Evolutionary conservation across 2,329 filamentous ascomycete genomes (phyloP).

Genomic region (Xylaria sp.): DNA sequence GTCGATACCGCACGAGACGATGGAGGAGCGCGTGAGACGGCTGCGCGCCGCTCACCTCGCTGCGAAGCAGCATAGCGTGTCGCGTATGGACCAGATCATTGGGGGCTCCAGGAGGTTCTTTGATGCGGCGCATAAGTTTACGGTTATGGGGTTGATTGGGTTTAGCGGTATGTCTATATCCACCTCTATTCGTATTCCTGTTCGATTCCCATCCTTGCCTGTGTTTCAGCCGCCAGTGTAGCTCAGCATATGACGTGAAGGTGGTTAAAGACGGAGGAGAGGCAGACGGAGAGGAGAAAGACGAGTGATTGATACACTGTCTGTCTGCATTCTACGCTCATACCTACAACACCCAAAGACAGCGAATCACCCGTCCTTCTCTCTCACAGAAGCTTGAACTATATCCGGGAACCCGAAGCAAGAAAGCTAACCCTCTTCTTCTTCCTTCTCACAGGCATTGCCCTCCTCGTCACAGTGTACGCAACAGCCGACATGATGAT

Average conservation of each 20-base stretch:
- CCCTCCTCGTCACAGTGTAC: constrained; percentile 67
- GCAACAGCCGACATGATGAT: constrained; percentile 71
- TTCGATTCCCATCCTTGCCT: too few relatives aligned
- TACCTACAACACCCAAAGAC: neutral
- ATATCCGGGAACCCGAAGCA: neutral
- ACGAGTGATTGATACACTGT: too few relatives aligned
- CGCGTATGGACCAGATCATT: constrained; percentile 63
- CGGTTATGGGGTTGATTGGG: constrained; percentile 64
- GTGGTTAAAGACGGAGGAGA: neutral
- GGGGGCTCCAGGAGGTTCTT: constrained; percentile 61
- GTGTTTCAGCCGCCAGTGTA: neutral
- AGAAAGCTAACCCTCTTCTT: neutral
- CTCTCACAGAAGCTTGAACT: too few relatives aligned
- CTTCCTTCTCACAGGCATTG: constrained; percentile 56
- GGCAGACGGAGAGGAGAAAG: neutral
- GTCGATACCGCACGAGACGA: constrained; percentile 64
- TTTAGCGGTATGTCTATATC: constrained; percentile 62
- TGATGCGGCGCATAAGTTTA: constrained; percentile 67
- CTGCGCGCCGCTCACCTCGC: constrained; percentile 75
- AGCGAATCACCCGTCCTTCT: neutral
- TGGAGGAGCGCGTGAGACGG: constrained; percentile 75
- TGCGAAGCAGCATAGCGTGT: constrained; percentile 69
- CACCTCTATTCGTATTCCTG: too few relatives aligned
- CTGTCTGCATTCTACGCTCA: too few relatives aligned
- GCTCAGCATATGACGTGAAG: neutral